Evolutionary conservation across 129 eudicot genomes (phyloP), one percentile per base, ranked within the genome.

Genomic region (Artemisia tridentata): DNA sequence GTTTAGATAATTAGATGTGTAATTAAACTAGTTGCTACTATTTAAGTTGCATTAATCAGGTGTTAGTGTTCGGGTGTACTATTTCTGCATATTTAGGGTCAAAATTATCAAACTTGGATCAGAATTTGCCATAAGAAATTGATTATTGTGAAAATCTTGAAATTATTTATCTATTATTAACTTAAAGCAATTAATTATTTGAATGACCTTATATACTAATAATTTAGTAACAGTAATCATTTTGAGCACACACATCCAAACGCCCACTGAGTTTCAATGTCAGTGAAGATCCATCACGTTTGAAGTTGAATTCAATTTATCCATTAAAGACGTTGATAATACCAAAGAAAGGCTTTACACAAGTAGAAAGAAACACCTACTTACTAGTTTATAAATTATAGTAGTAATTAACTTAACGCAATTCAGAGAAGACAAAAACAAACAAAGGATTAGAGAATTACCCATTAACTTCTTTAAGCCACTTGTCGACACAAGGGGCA

Each of bases 381-480:
- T 38, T 7, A 7, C 45, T 38, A 38, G 45, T 38, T 38, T 7
- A 38, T 7, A 7, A 38, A 38, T 38, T 38, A 38, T 38, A n/a
- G n/a, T n/a, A n/a, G n/a, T n/a, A 7, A 38, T 38, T 8, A 8
- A 38, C 10, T 38, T 1, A 38, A 38, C 9, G 9, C 45, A 38
- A 38, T 38, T 38, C 9, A 38, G 41, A 34, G 9, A 38, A 38
- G 11, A 7, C 45, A 21, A 13, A 11, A 12, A 2, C 0, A 13
- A 20, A n/a, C 19, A 43, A 15, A 55, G 53, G 66, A 71, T 57
- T 43, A 60, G 70, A 51, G 69, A 73, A n/a, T 31, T 79, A 88
- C 95, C 95, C 84, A 25, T 88, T 85, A 13, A 88, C 84, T 85
- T 88, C 95, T 82, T 88, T 88, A 21, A 88, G 95, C 95, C 95